Evolutionary conservation across 225 moss, liverwort and hornwort species (phyloP).

Genomic region (Takakia lepidozioides): DNA sequence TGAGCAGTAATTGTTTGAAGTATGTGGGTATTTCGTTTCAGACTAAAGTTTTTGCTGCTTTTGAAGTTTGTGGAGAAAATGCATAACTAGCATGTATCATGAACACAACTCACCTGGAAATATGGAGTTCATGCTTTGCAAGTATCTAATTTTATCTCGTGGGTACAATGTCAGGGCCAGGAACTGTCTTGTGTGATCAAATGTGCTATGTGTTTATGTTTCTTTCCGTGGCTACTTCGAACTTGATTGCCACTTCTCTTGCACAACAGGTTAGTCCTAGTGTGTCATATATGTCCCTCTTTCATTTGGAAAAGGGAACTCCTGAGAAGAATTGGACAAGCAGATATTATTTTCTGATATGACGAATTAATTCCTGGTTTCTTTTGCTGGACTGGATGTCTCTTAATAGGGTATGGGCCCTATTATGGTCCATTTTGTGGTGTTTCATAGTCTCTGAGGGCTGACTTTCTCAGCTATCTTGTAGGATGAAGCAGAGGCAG

Average conservation of each 20-base stretch:
- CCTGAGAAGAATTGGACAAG: background rate
- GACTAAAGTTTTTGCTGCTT: no score
- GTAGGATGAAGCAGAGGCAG: slow-evolving; percentile 70
- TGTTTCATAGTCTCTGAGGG: background rate
- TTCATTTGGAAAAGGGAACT: background rate
- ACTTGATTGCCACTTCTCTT: slow-evolving; percentile 83
- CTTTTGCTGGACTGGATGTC: no score
- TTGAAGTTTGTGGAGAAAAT: no score
- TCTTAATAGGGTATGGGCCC: slow-evolving; percentile 1
- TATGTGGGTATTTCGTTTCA: no score
- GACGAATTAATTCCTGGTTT: no score
- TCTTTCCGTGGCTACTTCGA: slow-evolving; percentile 87
- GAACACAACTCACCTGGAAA: no score
- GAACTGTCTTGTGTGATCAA: slow-evolving; percentile 86
- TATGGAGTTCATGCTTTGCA: no score
- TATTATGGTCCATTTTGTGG: background rate
- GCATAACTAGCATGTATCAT: no score
- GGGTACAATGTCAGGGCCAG: slow-evolving; percentile 44
- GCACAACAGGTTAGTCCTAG: slow-evolving; percentile 55
- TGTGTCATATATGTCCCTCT: background rate
- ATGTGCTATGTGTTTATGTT: slow-evolving; percentile 88
- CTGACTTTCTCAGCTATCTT: background rate
- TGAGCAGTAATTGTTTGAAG: no score
- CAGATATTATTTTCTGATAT: background rate
- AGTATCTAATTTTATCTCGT: no score